phyloP scores from a whole-genome alignment of 768 basidiomycete genomes.

The Psilocybe sp. region DNA sequence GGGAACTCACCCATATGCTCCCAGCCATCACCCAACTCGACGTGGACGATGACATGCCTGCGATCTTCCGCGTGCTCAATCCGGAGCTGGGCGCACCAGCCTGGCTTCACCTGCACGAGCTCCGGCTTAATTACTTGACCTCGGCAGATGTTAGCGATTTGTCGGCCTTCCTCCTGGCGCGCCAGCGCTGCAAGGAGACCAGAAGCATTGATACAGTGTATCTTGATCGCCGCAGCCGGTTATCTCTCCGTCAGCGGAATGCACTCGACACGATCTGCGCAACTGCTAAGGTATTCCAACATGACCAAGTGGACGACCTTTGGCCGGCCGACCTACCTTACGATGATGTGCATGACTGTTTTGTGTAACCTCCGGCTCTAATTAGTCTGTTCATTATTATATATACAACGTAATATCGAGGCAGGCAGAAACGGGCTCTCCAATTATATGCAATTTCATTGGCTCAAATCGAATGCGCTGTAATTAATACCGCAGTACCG shows the following conservation, averaged over 20 bases:
- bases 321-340: conserved; percentile 41
- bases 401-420: no score
- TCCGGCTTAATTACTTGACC: neutral
- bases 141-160: no score
- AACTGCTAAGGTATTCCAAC: conserved; percentile 27
- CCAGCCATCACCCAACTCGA: conserved; percentile 30
- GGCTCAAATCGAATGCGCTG: no score
- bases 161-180: neutral
- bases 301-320: conserved; percentile 20
- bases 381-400: no score
- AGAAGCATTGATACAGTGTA: conserved; percentile 18
- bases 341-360: conserved; percentile 30
- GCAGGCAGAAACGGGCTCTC: no score
- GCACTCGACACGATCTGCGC: conserved; percentile 26
- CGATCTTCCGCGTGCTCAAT: conserved; percentile 27
- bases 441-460: no score
- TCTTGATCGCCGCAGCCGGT: conserved; percentile 37
- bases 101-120: neutral
- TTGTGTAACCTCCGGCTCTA: no score
- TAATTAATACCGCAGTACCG: no score
- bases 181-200: neutral
- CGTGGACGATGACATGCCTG: conserved; percentile 30
- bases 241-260: conserved; percentile 27
- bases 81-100: conserved; percentile 8
- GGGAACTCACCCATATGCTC: conserved; percentile 30